A percentile compares a stretch with the other conserved stretches of the same genome.
Conservation (phyloP, 2,329 filamentous ascomycete genomes). For the Arthrobotrys pseudoclavata region DNA sequence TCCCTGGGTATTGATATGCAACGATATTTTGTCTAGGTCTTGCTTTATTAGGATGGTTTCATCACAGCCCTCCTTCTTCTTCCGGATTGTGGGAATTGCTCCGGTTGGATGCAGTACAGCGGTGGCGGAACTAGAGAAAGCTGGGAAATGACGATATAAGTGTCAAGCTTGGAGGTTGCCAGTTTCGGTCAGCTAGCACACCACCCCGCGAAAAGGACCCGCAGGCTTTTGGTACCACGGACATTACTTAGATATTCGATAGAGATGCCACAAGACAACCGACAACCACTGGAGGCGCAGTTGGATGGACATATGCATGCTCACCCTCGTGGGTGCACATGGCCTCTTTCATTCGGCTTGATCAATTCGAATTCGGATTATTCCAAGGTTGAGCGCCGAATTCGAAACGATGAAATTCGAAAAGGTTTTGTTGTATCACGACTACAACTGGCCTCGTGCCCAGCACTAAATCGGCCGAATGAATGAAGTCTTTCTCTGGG, state of each 20-base stretch:
- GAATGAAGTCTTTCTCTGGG: background rate
- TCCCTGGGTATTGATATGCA: background rate
- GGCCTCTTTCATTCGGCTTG: background rate
- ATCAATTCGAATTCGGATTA: background rate
- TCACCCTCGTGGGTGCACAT: conserved; percentile 5
- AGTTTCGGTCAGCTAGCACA: background rate
- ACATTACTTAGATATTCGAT: background rate
- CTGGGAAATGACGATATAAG: background rate
- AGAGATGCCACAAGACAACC: background rate
- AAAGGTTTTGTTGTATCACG: background rate
- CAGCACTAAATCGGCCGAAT: background rate
- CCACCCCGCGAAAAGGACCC: background rate
- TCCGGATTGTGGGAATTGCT: conserved; percentile 14
- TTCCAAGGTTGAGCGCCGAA: conserved; percentile 12
- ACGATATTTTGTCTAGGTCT: background rate
- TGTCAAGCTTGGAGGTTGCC: background rate
- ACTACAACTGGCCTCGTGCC: too few relatives aligned
- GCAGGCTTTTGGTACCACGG: background rate
- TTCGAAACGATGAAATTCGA: background rate
- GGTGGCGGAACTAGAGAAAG: background rate
- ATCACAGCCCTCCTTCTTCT: conserved; percentile 23
- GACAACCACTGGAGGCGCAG: conserved; percentile 51
- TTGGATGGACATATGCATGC: conserved; percentile 13
- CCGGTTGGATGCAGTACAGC: background rate
- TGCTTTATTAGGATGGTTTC: conserved; percentile 15